These are phyloP conservation scores for Wickerhamomyces hampshirensis DNA, from an alignment of 805 yeast genomes.

Conservation along the genomic window DNA sequence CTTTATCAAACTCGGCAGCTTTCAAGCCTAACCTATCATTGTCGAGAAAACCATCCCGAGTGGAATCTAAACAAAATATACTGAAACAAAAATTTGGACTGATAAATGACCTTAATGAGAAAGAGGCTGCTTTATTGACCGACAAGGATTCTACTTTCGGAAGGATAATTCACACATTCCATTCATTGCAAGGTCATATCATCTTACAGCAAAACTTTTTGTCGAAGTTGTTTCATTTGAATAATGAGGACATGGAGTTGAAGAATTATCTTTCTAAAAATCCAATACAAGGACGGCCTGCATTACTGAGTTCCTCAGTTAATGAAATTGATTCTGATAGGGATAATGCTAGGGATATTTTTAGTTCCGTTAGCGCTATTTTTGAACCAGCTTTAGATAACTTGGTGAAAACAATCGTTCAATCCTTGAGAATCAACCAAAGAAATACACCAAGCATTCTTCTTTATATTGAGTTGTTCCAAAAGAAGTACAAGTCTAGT, in stretches of 20 bases:
- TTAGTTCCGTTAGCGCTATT: conserved; percentile 39
- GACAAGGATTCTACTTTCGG: no score
- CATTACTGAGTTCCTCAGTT: conserved; percentile 27
- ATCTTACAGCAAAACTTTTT: conserved; percentile 35
- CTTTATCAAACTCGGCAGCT: conserved; percentile 14
- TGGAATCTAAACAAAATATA: conserved; percentile 12
- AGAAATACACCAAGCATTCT: conserved; percentile 39
- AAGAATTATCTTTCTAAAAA: conserved; percentile 26
- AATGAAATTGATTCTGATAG: conserved; percentile 41
- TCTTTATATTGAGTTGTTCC: conserved; percentile 37
- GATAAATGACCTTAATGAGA: conserved; percentile 3
- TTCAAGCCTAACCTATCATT: conserved; percentile 5
- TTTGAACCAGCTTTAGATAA: conserved; percentile 35
- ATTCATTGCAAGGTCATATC: conserved; percentile 33
- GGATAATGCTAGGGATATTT: conserved; percentile 42
- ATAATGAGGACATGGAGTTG: conserved; percentile 28
- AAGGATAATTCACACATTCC: conserved; percentile 21
- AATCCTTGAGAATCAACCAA: conserved; percentile 32
- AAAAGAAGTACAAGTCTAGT: conserved; percentile 35
- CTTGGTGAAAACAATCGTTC: conserved; percentile 28
- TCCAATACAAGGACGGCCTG: conserved; percentile 30
- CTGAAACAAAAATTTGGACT: conserved; percentile 20
- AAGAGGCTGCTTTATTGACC: no score
- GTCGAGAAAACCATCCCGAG: conserved; percentile 2
- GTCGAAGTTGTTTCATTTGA: conserved; percentile 38